Evolutionary conservation across 2,329 filamentous ascomycete genomes (phyloP).

Genomic region (Fusarium sp.): DNA sequence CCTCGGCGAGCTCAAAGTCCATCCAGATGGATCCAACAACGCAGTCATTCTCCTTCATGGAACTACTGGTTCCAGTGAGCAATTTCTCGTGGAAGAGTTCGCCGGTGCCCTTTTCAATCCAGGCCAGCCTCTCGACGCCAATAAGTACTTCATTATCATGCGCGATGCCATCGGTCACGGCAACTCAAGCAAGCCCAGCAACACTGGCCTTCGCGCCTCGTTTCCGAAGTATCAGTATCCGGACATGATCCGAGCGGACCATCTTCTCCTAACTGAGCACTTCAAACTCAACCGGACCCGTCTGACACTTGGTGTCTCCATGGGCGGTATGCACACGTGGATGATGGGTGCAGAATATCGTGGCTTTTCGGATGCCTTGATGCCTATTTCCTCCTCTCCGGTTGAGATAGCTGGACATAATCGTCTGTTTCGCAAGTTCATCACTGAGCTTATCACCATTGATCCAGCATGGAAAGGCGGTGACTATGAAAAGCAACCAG

Average conservation of each 20-base stretch:
- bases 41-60: conserved; percentile 22
- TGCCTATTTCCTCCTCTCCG: conserved; percentile 15
- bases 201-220: neutral
- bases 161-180: conserved; percentile 20
- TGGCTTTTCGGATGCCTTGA: conserved; percentile 4
- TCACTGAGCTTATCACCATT: conserved; percentile 8
- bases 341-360: conserved; percentile 7
- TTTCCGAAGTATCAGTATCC: conserved; percentile 26
- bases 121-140: conserved; percentile 3
- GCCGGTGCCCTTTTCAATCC: conserved; percentile 9
- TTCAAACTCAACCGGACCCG: conserved; percentile 9
- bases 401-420: conserved; percentile 21
- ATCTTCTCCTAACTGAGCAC: neutral
- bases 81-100: conserved; percentile 19
- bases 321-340: conserved; percentile 30
- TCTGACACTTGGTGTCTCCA: conserved; percentile 9
- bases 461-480: conserved; percentile 20
- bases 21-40: conserved; percentile 9
- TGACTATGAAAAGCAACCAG: neutral
- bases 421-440: conserved; percentile 15
- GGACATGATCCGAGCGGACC: conserved; percentile 9
- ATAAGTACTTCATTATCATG: conserved; percentile 24
- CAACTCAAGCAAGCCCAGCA: conserved; percentile 29
- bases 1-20: conserved; percentile 20
- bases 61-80: neutral